Base-by-base conservation (phyloP, 2,329 filamentous ascomycete species). In the Penicillium hordei region DNA sequence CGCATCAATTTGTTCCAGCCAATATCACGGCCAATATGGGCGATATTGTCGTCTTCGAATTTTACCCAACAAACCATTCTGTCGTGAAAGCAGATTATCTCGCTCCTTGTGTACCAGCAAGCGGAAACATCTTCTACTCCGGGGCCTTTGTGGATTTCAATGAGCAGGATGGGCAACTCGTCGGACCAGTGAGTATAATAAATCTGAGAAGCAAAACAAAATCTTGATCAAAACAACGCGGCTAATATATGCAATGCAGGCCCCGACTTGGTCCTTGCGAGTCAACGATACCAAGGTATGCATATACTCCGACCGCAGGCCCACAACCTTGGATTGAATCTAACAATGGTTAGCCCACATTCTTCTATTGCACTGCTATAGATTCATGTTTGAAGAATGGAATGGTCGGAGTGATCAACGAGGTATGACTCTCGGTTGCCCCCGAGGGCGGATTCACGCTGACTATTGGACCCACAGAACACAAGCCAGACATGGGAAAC, bases 341-440 rank as follows among this genome's bases (percentile, higher is more conserved):
- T 57, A 53, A 53, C 27, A 5, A 25, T 5, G 4, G 2, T 21
- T 34, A 75, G 23, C 87, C 88, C 0, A 82, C 86, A 17, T 89
- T 87, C 70, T 89, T 83, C 72, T 91, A 90, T 71, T 91, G 87
- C 61, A 84, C 86, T 0, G 88, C 88, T 0, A 81, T 84, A 0
- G 81, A 79, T 0, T 89, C 87, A 2, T 93, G 90, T 67, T 79
- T 80, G 3, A 71, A 76, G 3, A 81, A 87, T 43, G 81, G 84
- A 23, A 93, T 93, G 89, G 82, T 93, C 17, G 89, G 89, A 3
- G 88, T 84, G 1, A 87, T 93, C 64, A 93, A 93, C 67, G 83
- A 87, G 7, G 83, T 86, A 76, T 59, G 78, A 57, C 21, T 19
- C 19, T 34, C 25, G 25, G 21, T 27, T 36, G 34, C 15, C 23